Evolutionary conservation across 176 grass and related monocot species (phyloP).

Genomic region (Themeda triandra): DNA sequence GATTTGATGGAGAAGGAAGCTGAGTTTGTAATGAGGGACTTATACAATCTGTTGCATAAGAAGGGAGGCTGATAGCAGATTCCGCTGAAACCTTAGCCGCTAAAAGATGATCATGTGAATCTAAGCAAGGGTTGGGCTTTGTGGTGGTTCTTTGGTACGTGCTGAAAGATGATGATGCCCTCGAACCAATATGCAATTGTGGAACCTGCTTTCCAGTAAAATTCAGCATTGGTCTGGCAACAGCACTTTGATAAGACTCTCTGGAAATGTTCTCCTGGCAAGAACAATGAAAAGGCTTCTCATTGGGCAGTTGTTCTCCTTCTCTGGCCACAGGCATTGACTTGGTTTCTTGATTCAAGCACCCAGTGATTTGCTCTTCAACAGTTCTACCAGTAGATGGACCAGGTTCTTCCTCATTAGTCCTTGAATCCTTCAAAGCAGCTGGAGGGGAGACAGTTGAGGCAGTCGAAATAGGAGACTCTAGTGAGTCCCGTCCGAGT

Average conservation of each 20-base stretch:
- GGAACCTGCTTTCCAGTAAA: conserved; percentile 55
- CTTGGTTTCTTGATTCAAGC: conserved; percentile 33
- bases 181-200: conserved; percentile 67
- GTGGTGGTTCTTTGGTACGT: conserved; percentile 60
- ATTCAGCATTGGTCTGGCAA: conserved; percentile 19
- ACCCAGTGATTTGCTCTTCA: conserved; percentile 31
- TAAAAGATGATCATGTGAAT: conserved; percentile 42
- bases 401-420: conserved; percentile 27
- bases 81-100: conserved; percentile 27
- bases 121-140: conserved; percentile 37
- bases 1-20: conserved; percentile 64
- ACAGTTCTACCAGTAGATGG: conserved; percentile 33
- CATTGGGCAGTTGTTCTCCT: conserved; percentile 25
- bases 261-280: conserved; percentile 67
- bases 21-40: conserved; percentile 46
- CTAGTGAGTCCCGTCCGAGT: conserved; percentile 34
- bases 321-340: conserved; percentile 11
- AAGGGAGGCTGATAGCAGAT: conserved; percentile 34
- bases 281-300: conserved; percentile 59
- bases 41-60: conserved; percentile 31
- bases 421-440: conserved; percentile 47
- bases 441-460: conserved; percentile 58
- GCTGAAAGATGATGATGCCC: conserved; percentile 60
- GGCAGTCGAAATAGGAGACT: conserved; percentile 60
- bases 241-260: conserved; percentile 42